Base-by-base conservation (phyloP, 352 stramenopile genomes). In the Stramenopiles sp. region DNA sequence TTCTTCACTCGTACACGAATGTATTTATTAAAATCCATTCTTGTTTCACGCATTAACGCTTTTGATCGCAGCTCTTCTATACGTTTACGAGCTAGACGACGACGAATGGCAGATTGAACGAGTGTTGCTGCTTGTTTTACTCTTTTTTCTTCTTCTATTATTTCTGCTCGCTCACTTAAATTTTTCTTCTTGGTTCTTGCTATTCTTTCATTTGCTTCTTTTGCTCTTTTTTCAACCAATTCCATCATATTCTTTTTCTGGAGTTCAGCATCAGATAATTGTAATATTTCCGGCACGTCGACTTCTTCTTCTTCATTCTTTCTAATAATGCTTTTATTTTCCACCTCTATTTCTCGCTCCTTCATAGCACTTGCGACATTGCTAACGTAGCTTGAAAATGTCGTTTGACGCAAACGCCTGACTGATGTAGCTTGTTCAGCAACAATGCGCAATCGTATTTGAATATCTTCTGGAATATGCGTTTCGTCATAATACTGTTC, bases 171-270 rank as follows among this genome's bases (percentile, higher is more conserved):
- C 27, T 69, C 53, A 69, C 53, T 69, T 27, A 27, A 23, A 20
- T 20, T 23, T 27, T 23, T 20, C 27, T 20, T 69, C 27, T 69
- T 69, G 53, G 20, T 69, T 27, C 27, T 69, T 69, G 20, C 27
- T 27, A 69, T 23, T 23, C 53, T 20, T 69, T 69, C 53, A 27
- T 69, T 69, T 27, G 53, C 53, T 27, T 69, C 53, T 20, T 27
- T 20, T 69, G 53, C 53, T 20, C 53, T 20, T 27, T 27, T 20
- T 69, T 69, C 53, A 20, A 69, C 53, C 53, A 69, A 69, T 69
- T 69, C 53, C 53, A 69, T 69, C 53, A 69, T 69, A 69, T 69
- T 69, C 27, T 69, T 69, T 27, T 69, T 69, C 27, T 69, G 53
- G 20, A 23, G 20, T 69, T 69, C 53, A 23, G 20, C 53, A 27